phyloP scores from a whole-genome alignment of 352 stramenopile genomes.

The Phytophthora uliginosa region DNA sequence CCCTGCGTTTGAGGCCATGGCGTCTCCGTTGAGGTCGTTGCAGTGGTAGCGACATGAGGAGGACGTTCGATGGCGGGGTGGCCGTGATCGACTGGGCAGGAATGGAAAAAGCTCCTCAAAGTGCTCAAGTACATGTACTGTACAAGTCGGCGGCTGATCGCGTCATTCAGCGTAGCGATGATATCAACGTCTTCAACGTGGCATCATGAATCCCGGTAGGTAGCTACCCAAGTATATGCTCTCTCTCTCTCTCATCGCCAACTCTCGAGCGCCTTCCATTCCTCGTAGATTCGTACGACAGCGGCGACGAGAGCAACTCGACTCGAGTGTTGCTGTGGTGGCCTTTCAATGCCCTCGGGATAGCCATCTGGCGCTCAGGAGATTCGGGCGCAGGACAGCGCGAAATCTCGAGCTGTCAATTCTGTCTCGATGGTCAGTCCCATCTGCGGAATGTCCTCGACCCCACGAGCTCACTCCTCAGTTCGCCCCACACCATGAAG shows the following conservation, averaged over 20 bases:
- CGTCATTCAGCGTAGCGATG: too few species aligned
- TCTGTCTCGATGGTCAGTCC: background rate
- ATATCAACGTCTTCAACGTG: too few species aligned
- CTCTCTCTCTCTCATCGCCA: too few species aligned
- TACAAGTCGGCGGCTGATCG: too few species aligned
- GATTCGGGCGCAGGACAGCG: conserved; percentile 1
- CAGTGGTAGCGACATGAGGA: conserved; percentile 6
- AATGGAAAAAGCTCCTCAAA: too few species aligned
- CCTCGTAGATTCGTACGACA: background rate
- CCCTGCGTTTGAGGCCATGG: conserved; percentile 20
- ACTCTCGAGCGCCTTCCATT: background rate
- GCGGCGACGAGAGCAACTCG: too few species aligned
- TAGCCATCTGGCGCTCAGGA: background rate
- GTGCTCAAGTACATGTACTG: too few species aligned
- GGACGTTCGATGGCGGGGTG: background rate
- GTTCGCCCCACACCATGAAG: conserved; percentile 50
- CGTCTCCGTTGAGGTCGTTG: conserved; percentile 14
- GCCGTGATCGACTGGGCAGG: too few species aligned
- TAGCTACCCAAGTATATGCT: too few species aligned
- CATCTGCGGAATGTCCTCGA: background rate
- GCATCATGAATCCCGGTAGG: too few species aligned
- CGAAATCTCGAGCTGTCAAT: conserved; percentile 1
- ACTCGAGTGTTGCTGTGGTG: too few species aligned
- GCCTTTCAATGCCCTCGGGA: background rate
- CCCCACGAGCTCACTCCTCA: conserved; percentile 33